Conservation (phyloP, 106 monocot species). For the Allium fistulosum region DNA sequence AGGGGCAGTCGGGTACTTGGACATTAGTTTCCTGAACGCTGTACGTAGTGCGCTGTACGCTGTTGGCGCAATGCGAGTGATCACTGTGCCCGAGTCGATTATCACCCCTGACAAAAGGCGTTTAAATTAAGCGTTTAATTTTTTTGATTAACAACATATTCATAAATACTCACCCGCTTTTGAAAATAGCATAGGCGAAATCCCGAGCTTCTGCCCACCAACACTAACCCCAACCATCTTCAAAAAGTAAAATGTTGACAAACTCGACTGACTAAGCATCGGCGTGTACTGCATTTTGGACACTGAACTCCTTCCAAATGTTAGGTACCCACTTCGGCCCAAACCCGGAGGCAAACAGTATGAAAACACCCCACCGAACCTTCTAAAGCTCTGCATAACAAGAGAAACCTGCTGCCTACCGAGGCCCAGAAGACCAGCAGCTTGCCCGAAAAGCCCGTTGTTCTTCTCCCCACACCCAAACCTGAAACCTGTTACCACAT, state of each 20-base stretch:
- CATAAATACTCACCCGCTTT: background rate
- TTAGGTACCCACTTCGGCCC: slow-evolving; percentile 25
- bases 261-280: slow-evolving; percentile 6
- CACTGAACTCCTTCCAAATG: slow-evolving; percentile 1
- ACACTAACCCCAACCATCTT: slow-evolving; percentile 22
- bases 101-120: slow-evolving; percentile 14
- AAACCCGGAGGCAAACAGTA: slow-evolving; percentile 29
- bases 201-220: slow-evolving; percentile 8
- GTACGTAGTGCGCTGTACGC: slow-evolving; percentile 26
- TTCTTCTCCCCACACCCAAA: slow-evolving; percentile 23
- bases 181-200: slow-evolving; percentile 29
- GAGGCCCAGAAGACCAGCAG: slow-evolving; percentile 27
- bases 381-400: slow-evolving; percentile 15
- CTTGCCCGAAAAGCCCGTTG: slow-evolving; percentile 16
- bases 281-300: slow-evolving; percentile 17
- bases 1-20: background rate
- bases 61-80: slow-evolving; percentile 42
- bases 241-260: slow-evolving; percentile 27
- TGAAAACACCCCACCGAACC: slow-evolving; percentile 24
- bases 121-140: background rate
- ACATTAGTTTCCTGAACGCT: slow-evolving; percentile 25
- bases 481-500: background rate
- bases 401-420: slow-evolving; percentile 21
- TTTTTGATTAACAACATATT: background rate
- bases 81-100: slow-evolving; percentile 67